Percentiles rank a stretch among this genome's conserved stretches.
These are phyloP conservation scores for Tetrahymena malaccensis DNA, from an alignment of 73 alveolate species.

Conservation along the genomic window DNA sequence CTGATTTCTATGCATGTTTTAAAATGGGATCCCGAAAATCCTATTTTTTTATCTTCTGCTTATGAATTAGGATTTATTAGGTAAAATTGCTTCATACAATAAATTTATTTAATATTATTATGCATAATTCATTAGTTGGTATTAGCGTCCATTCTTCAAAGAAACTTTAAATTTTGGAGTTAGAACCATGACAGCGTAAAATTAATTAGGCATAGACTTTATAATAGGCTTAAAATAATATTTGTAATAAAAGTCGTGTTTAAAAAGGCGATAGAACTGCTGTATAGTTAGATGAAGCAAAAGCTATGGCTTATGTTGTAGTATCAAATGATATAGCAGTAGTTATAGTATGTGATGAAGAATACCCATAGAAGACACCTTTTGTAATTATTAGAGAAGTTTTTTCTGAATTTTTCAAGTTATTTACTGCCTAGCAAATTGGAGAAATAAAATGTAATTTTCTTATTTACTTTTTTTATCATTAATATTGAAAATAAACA, in stretches of 20 bases:
- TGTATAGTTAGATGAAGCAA: constrained; percentile 59
- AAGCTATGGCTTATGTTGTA: constrained; percentile 64
- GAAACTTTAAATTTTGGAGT: constrained; percentile 64
- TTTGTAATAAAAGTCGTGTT: constrained; percentile 39
- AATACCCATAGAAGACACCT: constrained; percentile 92
- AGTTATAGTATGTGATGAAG: constrained; percentile 81
- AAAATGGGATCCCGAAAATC: constrained; percentile 71
- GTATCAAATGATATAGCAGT: constrained; percentile 50
- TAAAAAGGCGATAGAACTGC: constrained; percentile 73
- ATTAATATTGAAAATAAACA: no score
- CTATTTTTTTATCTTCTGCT: constrained; percentile 47
- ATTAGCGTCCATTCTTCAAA: constrained; percentile 34
- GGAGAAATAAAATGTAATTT: constrained; percentile 18
- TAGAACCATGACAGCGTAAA: constrained; percentile 49
- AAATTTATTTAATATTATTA: neutral
- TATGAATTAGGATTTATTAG: constrained; percentile 56
- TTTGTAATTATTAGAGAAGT: constrained; percentile 73
- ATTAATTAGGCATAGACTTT: neutral
- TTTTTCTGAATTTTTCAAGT: constrained; percentile 57
- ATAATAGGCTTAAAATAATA: neutral
- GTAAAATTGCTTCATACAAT: constrained; percentile 56
- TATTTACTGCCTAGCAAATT: neutral
- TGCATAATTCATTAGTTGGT: constrained; percentile 8
- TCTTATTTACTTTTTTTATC: neutral
- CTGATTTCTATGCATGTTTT: constrained; percentile 61